Evolutionary conservation across 257 asterid genomes (phyloP), one percentile per base, ranked within the genome.

Genomic region (Penstemon eatonii): DNA sequence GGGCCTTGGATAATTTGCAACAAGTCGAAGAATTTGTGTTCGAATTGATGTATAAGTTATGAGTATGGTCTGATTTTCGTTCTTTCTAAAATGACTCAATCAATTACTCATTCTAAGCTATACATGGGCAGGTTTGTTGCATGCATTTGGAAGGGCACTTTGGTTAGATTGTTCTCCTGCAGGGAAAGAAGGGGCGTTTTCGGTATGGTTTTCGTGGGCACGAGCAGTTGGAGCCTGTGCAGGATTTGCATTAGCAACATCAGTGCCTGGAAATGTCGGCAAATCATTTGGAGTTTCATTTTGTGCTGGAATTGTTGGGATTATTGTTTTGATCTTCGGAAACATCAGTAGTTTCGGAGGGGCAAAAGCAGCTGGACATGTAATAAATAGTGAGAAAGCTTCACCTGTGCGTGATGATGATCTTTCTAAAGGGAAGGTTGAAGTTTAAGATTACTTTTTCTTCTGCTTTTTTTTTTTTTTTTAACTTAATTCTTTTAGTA

Each of bases 171-270:
- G 98, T 67, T 82, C 96, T 11, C 98, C 98, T 0, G 83, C 85
- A 11, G 96, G 96, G 9, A 89, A 89, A 80, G 98, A 92, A 83
- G 98, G 98, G 0, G 90, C 85, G 0, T 92, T 92, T 39, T 92
- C 96, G 0, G 90, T 84, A 12, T 92, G 96, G 96, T 87, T 89
- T 66, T 89, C 96, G 36, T 84, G 95, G 95, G 84, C 83, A 2
- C 76, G 90, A 67, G 90, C 84, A 2, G 75, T 87, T 0, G 96
- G 94, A 38, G 74, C 90, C 0, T 89, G 96, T 38, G 84, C 86
- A 5, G 95, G 97, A 39, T 91, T 87, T 15, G 89, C 96, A 1
- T 42, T 86, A 46, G 89, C 95, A 40, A 78, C 97, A 5, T 53
- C 83, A 8, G 56, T 79, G 8, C 92, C 96, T n/a, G 82, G 83